Conservation (phyloP, 2,329 filamentous ascomycete species). For the Fusarium heterosporum region DNA sequence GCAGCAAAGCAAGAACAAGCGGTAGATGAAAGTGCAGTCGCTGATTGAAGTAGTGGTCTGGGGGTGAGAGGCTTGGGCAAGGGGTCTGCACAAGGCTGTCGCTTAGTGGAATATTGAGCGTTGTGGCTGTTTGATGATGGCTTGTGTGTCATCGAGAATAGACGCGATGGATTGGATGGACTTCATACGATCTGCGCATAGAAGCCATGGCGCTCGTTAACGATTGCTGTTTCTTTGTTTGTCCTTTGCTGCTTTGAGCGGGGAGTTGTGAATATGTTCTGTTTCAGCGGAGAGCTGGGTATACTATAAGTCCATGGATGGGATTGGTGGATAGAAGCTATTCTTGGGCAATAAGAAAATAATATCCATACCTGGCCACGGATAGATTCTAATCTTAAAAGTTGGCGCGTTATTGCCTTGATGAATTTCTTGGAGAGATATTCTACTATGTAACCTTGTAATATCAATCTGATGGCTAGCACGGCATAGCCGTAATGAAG, state of each 20-base stretch:
- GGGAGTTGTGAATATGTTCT: slow-evolving; percentile 30
- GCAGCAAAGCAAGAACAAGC: slow-evolving; percentile 43
- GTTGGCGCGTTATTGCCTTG: slow-evolving; percentile 2
- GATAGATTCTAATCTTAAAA: slow-evolving; percentile 8
- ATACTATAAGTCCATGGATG: not conserved
- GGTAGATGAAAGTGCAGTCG: slow-evolving; percentile 58
- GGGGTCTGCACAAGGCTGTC: not conserved
- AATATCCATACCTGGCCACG: not conserved
- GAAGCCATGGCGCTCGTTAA: slow-evolving; percentile 46
- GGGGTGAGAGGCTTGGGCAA: slow-evolving; percentile 5
- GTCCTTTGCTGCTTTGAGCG: slow-evolving; percentile 35
- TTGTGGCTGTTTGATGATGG: slow-evolving; percentile 13
- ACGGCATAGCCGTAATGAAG: slow-evolving; percentile 22
- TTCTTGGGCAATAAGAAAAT: not conserved
- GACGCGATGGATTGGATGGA: slow-evolving; percentile 15
- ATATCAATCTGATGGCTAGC: not conserved
- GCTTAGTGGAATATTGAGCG: slow-evolving; percentile 1
- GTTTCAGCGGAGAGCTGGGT: slow-evolving; percentile 19
- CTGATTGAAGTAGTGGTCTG: slow-evolving; percentile 49
- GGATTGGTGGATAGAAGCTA: not conserved
- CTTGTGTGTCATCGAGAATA: slow-evolving; percentile 18
- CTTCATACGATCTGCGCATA: slow-evolving; percentile 35
- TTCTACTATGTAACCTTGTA: slow-evolving; percentile 8
- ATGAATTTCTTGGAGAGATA: not conserved
- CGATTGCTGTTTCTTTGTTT: slow-evolving; percentile 14